Percentiles rank a stretch among this genome's conserved stretches.
Conservation (phyloP, 23 red algal genomes). For the Gracilaria domingensis region DNA sequence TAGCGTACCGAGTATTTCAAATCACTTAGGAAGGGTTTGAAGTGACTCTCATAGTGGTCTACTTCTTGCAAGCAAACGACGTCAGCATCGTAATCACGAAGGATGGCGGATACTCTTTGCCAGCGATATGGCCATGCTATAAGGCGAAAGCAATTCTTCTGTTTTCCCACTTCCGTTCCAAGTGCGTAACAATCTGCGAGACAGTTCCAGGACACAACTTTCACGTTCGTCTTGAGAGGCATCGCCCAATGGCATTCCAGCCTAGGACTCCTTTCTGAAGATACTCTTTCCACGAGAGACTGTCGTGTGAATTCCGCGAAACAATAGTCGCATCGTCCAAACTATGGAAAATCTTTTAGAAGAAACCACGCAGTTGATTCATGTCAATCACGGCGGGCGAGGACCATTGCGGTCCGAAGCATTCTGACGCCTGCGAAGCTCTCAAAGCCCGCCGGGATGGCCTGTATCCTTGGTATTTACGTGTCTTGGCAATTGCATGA, state of each 20-base stretch:
- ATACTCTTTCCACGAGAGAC: too few relatives aligned
- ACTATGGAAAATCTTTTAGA: too few relatives aligned
- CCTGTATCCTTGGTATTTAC: too few relatives aligned
- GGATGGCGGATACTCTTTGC: slow-evolving; percentile 15
- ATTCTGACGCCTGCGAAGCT: too few relatives aligned
- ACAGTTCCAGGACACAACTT: slow-evolving; percentile 61
- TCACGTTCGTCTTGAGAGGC: background rate
- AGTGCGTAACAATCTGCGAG: slow-evolving; percentile 55
- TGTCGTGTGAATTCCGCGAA: too few relatives aligned
- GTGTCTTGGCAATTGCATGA: too few relatives aligned
- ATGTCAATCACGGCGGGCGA: too few relatives aligned
- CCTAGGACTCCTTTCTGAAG: too few relatives aligned
- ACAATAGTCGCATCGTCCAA: too few relatives aligned
- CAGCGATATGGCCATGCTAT: slow-evolving; percentile 31
- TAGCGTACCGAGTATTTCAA: slow-evolving; percentile 22
- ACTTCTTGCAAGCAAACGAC: slow-evolving; percentile 54
- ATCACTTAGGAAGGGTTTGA: slow-evolving; percentile 22
- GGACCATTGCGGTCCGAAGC: too few relatives aligned
- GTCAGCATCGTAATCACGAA: slow-evolving; percentile 22
- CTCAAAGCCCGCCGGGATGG: too few relatives aligned
- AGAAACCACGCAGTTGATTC: too few relatives aligned
- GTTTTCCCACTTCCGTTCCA: slow-evolving; percentile 8
- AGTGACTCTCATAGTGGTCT: slow-evolving; percentile 52
- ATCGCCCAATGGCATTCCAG: background rate
- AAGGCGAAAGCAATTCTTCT: background rate